Conservation (phyloP, 352 stramenopile species). For the Phytophthora sansomeana region DNA sequence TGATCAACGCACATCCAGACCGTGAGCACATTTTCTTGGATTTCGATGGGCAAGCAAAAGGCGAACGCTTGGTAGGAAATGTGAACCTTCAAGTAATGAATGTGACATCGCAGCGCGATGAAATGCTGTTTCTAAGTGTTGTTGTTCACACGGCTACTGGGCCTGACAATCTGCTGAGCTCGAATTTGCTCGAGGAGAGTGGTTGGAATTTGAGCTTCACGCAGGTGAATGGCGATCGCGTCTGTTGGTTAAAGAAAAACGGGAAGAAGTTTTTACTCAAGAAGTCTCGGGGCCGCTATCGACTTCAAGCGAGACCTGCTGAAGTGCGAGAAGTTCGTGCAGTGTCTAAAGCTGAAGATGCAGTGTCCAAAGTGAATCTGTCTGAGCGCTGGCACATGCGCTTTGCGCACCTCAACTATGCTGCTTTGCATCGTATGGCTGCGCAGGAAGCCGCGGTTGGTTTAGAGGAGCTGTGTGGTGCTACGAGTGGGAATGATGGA, state of each 20-base stretch:
- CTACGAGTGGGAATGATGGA: neutral
- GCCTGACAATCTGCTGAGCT: conserved; percentile 4
- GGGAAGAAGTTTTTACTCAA: neutral
- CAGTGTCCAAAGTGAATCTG: no score
- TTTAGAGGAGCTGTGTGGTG: neutral
- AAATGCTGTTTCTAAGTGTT: neutral
- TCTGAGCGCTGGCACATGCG: conserved; percentile 12
- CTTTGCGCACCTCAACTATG: conserved; percentile 19
- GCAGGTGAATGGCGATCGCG: neutral
- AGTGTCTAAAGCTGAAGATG: neutral
- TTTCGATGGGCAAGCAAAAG: conserved; percentile 1
- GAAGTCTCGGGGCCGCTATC: conserved; percentile 9
- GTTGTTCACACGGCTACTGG: conserved; percentile 4
- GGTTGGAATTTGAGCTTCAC: conserved; percentile 1
- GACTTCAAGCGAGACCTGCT: neutral
- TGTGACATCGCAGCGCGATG: neutral
- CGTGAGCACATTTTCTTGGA: neutral
- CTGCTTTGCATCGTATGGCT: conserved; percentile 6
- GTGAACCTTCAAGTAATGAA: neutral
- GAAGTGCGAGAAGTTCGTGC: conserved; percentile 4
- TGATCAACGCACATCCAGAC: neutral
- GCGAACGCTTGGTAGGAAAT: neutral
- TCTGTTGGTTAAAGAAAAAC: conserved; percentile 10
- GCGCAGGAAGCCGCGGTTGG: neutral
- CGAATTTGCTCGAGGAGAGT: neutral